A percentile compares a stretch with the other conserved stretches of the same genome.
These are phyloP conservation scores for Rauvolfia tetraphylla DNA, from an alignment of 257 asterid species.

Conservation along the genomic window DNA sequence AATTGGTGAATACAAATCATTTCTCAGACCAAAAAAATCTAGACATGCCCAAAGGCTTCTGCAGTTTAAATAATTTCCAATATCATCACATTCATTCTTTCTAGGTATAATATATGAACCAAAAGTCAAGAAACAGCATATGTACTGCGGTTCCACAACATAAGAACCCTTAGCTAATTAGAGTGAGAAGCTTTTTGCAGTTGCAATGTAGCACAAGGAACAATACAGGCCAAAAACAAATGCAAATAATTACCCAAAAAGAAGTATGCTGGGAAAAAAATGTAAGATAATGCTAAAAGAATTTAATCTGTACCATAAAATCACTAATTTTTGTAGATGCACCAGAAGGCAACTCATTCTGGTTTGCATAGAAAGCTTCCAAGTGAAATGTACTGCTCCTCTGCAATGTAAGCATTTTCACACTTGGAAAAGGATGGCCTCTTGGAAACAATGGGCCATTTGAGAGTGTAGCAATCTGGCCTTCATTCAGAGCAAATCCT, in stretches of 20 bases:
- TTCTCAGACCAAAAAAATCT: not conserved
- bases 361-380: slow-evolving; percentile 65
- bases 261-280: not conserved
- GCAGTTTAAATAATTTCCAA: not conserved
- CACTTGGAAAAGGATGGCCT: slow-evolving; percentile 70
- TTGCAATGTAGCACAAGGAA: not conserved
- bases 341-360: slow-evolving; percentile 72
- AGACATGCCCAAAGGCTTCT: no score
- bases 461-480: slow-evolving; percentile 43
- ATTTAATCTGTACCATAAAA: slow-evolving; percentile 42
- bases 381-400: slow-evolving; percentile 56
- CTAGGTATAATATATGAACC: not conserved
- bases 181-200: not conserved
- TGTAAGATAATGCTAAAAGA: slow-evolving; percentile 1
- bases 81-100: not conserved
- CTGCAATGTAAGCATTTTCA: slow-evolving; percentile 61
- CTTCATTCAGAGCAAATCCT: slow-evolving; percentile 67
- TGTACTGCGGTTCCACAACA: not conserved
- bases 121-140: not conserved
- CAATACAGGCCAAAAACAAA: not conserved
- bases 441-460: slow-evolving; percentile 56
- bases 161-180: not conserved
- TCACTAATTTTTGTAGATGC: slow-evolving; percentile 61
- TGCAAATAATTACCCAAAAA: not conserved
- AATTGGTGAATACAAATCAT: not conserved